phyloP scores from a whole-genome alignment of 179 eudicot genomes.

The Silene vulgaris region DNA sequence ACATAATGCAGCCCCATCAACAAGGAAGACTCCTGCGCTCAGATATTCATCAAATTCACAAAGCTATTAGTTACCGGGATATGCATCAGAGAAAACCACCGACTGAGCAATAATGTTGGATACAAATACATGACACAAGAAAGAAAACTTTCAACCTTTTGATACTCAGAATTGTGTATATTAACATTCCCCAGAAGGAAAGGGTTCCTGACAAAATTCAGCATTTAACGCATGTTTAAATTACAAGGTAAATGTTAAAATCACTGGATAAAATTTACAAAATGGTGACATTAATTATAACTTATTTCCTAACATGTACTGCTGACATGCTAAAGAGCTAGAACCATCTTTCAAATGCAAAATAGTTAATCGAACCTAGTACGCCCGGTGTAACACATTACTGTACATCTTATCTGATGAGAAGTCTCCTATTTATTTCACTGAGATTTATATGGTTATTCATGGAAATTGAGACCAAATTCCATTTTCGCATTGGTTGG shows the following conservation, averaged over 20 bases:
- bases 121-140: background rate
- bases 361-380: background rate
- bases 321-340: constrained; percentile 4
- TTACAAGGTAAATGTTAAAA: background rate
- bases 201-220: background rate
- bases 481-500: too few species aligned
- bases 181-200: background rate
- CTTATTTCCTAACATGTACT: background rate
- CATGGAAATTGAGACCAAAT: too few species aligned
- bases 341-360: background rate
- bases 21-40: constrained; percentile 70
- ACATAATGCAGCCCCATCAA: constrained; percentile 67
- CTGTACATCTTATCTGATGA: background rate
- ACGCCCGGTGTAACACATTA: background rate
- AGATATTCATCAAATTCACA: constrained; percentile 7
- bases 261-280: constrained; percentile 4
- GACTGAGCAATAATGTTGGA: background rate
- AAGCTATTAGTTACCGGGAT: background rate
- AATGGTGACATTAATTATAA: background rate
- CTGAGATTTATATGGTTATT: too few species aligned
- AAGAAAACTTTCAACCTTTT: background rate
- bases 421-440: too few species aligned
- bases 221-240: background rate
- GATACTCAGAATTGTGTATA: background rate
- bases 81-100: background rate